Base-by-base conservation (phyloP, 1,284 basidiomycete species). In the Rhizoctonia solani region DNA sequence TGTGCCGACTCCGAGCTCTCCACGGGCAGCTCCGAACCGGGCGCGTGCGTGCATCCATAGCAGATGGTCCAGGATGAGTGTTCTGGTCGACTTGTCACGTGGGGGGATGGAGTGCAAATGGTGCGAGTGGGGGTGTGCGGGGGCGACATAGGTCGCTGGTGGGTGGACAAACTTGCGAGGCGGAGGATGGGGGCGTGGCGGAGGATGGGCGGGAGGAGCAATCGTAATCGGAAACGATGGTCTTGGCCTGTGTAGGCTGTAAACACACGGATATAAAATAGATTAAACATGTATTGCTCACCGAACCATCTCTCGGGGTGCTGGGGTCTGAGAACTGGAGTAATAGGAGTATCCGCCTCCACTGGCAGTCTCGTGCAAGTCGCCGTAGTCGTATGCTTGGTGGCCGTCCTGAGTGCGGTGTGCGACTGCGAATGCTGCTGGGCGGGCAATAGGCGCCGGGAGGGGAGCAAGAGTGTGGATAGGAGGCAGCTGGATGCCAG, bases 51-150 rank as follows among this genome's bases (percentile, higher is more conserved):
- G 90, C 4, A 88, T 87, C 89, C 88, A 92, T 67, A 92, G 79
- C 79, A 90, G 84, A 76, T 92, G 88, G 76, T 92, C 90, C 68
- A 92, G 84, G 71, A 92, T 92, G 58, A 92, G 81, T 21, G 87
- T 92, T 66, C 87, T 80, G 29, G 87, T 91, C 47, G 86, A 90
- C 79, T 89, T 92, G 77, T 89, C 89, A 65, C 87, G 79, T 8
- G 87, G 89, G 14, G 88, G 89, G 55, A 91, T 90, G 6, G 88
- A 86, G 74, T 86, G 87, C 11, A 89, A 78, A 74, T 89, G 87
- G 49, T 72, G 76, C 74, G 68, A 73, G 71, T 74, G 52, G 39
- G 65, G 61, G 74, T 89, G 87, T 2, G 87, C 87, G 76, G 68
- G 67, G 16, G 61, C 42, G n/a, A 50, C 19, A 49, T 34, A 34